A percentile compares a stretch with the other conserved stretches of the same genome.
Evolutionary conservation across 371 early-diverging fungal genomes (phyloP).

Genomic region (Lichtheimia ornata): DNA sequence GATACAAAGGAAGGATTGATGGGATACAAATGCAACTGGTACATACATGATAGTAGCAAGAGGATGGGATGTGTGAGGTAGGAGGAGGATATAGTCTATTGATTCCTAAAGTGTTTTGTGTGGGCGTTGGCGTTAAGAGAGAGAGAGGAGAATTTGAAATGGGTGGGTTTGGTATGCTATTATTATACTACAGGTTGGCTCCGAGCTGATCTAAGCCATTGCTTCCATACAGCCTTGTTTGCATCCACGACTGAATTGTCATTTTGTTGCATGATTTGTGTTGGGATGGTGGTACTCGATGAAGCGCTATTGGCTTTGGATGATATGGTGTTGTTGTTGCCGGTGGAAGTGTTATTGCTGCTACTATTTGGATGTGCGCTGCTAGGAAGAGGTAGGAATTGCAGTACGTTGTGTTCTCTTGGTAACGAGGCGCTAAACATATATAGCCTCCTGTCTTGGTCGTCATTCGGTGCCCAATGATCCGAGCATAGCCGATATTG

Average conservation of each 20-base stretch:
- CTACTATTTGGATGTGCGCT: not conserved
- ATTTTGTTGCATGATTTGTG: not conserved
- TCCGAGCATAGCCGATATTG: constrained; percentile 76
- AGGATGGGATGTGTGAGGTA: too few relatives aligned
- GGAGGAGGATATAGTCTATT: too few relatives aligned
- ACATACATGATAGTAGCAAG: too few relatives aligned
- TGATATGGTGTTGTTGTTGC: too few relatives aligned
- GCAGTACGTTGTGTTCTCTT: not conserved
- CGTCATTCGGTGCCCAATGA: constrained; percentile 67
- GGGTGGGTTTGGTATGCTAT: not conserved
- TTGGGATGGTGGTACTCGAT: not conserved
- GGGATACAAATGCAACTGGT: too few relatives aligned
- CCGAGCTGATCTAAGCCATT: constrained; percentile 5
- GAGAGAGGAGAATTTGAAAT: too few relatives aligned
- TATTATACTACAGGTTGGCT: constrained; percentile 1
- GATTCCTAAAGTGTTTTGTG: too few relatives aligned
- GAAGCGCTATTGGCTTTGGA: too few relatives aligned
- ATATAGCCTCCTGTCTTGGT: constrained; percentile 56
- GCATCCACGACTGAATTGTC: not conserved
- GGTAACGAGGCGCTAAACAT: constrained; percentile 23
- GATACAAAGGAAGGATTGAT: too few relatives aligned
- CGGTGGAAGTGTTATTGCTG: too few relatives aligned
- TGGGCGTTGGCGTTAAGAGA: too few relatives aligned
- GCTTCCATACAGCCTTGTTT: constrained; percentile 1
- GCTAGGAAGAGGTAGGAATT: constrained; percentile 5